Evolutionary conservation across 768 basidiomycete genomes (phyloP).

Genomic region (Kwoniella heveanensis): DNA sequence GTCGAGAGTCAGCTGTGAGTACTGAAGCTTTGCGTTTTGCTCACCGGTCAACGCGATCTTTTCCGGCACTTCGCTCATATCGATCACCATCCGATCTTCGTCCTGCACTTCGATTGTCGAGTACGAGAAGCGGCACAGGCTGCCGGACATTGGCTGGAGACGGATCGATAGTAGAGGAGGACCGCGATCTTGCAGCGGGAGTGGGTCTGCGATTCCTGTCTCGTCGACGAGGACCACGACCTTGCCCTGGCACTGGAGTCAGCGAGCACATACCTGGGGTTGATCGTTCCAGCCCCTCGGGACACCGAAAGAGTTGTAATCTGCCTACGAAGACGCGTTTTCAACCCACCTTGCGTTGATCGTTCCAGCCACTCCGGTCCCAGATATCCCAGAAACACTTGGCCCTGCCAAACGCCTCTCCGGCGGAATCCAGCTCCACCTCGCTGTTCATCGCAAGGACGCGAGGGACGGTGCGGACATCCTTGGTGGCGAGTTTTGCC

Average conservation of each 20-base stretch:
- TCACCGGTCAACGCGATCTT: slow-evolving; percentile 80
- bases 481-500: slow-evolving; percentile 64
- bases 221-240: slow-evolving; percentile 84
- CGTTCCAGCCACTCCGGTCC: slow-evolving; percentile 63
- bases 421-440: slow-evolving; percentile 59
- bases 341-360: slow-evolving; percentile 69
- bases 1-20: no score
- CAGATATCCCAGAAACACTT: slow-evolving; percentile 89
- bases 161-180: slow-evolving; percentile 82
- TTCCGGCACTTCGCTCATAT: slow-evolving; percentile 72
- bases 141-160: slow-evolving; percentile 80
- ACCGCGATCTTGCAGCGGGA: slow-evolving; percentile 69
- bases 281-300: slow-evolving; percentile 61
- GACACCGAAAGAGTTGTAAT: no score
- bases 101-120: slow-evolving; percentile 25
- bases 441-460: slow-evolving; percentile 73
- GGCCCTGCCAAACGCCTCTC: slow-evolving; percentile 54
- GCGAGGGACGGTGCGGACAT: slow-evolving; percentile 12
- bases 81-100: slow-evolving; percentile 66
- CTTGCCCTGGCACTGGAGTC: slow-evolving; percentile 67
- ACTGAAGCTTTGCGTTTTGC: no score
- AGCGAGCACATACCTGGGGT: slow-evolving; percentile 66
- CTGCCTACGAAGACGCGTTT: no score
- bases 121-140: slow-evolving; percentile 70
- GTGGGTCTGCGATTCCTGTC: slow-evolving; percentile 70